Evolutionary conservation across 345 rosid genomes (phyloP).

Genomic region (Brassica cretica): DNA sequence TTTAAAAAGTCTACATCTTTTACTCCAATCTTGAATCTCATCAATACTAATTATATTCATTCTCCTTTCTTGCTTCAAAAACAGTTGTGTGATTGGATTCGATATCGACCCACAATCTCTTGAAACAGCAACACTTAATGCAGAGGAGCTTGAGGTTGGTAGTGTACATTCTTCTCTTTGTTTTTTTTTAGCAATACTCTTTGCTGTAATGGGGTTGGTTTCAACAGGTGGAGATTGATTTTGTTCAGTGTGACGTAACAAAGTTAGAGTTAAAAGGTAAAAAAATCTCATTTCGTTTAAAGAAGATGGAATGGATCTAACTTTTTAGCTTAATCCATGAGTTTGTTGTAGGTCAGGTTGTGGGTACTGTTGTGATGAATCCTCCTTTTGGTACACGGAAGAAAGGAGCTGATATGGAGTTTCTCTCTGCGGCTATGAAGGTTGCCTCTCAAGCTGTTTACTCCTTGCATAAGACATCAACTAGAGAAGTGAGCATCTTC

Average conservation of each 20-base stretch:
- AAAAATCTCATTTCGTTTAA: not conserved
- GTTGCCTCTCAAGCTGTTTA: conserved; percentile 84
- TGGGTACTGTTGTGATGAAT: conserved; percentile 89
- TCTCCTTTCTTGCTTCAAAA: conserved; percentile 4
- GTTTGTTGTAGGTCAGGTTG: conserved; percentile 49
- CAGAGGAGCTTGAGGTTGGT: conserved; percentile 75
- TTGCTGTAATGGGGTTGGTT: conserved; percentile 19
- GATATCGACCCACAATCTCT: conserved; percentile 82
- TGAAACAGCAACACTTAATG: conserved; percentile 69
- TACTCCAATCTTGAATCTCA: not conserved
- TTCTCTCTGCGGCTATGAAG: conserved; percentile 73
- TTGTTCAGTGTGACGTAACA: conserved; percentile 68
- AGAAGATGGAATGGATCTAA: not conserved
- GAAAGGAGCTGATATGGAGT: conserved; percentile 91
- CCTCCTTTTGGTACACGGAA: conserved; percentile 98
- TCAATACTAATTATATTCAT: not conserved
- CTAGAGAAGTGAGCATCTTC: conserved; percentile 73
- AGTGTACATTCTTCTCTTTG: conserved; percentile 21
- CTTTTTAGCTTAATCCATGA: not conserved
- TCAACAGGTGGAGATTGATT: conserved; percentile 77
- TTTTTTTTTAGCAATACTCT: not conserved
- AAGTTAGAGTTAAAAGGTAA: conserved; percentile 70
- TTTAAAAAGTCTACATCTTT: not conserved
- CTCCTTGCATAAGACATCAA: conserved; percentile 96
- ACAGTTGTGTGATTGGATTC: conserved; percentile 73